Conservation (phyloP, 257 asterid species). For the Ilex aquifolium region DNA sequence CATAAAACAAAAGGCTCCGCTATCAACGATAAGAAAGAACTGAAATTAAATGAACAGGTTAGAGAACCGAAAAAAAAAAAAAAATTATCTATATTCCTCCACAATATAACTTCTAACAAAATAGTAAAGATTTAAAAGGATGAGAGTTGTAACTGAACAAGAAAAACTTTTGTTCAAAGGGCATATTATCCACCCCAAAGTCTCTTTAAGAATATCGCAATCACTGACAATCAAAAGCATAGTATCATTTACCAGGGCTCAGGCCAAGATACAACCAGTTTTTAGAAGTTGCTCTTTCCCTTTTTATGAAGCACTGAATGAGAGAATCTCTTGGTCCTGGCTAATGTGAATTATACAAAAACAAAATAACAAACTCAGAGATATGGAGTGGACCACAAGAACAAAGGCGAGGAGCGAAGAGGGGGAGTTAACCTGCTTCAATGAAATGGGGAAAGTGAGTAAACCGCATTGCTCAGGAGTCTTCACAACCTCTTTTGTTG, state of each 20-base stretch:
- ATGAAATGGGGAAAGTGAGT: constrained; percentile 62
- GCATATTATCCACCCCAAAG: background rate
- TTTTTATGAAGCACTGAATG: constrained; percentile 68
- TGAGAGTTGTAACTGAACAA: background rate
- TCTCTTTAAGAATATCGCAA: background rate
- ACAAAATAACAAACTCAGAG: background rate
- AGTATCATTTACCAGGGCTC: constrained; percentile 51
- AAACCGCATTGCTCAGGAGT: constrained; percentile 67
- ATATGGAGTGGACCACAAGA: background rate
- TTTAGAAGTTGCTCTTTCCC: constrained; percentile 62
- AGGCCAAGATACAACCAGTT: constrained; percentile 57
- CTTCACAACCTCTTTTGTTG: constrained; percentile 40
- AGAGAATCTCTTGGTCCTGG: constrained; percentile 70
- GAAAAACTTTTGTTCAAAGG: no score
- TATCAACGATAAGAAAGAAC: no score
- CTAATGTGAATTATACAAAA: constrained; percentile 23
- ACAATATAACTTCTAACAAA: no score
- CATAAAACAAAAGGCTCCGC: no score
- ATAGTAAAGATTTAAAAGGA: no score
- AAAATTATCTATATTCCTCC: no score
- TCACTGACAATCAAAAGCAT: background rate
- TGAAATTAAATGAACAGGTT: no score
- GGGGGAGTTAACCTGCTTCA: constrained; percentile 47
- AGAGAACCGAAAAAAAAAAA: no score
- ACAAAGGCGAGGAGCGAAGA: no score